Percentiles rank a stretch among this genome's conserved stretches.
Conservation (phyloP, 139 green algal species). For the Desmodesmus armatus region DNA sequence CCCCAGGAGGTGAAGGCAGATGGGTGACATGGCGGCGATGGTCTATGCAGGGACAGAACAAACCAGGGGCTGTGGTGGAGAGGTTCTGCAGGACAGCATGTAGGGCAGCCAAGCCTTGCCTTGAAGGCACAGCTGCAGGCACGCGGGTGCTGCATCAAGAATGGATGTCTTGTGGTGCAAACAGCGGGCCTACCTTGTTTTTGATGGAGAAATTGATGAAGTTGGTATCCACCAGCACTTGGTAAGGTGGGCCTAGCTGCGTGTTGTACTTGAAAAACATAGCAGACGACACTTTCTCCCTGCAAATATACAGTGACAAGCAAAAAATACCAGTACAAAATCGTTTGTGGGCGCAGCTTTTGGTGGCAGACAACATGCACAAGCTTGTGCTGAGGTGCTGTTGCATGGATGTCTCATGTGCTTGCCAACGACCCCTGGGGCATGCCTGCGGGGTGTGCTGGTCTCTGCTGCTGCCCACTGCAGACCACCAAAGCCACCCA, state of each 20-base stretch:
- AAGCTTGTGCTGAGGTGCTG: constrained; percentile 6
- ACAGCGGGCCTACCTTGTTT: too few relatives aligned
- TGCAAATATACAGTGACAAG: constrained; percentile 51
- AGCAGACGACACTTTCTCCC: constrained; percentile 86
- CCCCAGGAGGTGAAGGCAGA: too few relatives aligned
- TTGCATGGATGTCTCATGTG: too few relatives aligned
- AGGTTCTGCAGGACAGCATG: too few relatives aligned
- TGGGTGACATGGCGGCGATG: too few relatives aligned
- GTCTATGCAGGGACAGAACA: too few relatives aligned
- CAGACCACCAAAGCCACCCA: too few relatives aligned
- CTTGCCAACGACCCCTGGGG: too few relatives aligned
- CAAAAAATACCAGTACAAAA: too few relatives aligned
- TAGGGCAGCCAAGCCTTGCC: too few relatives aligned
- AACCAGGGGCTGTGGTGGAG: too few relatives aligned
- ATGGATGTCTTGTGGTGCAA: too few relatives aligned
- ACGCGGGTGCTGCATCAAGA: background rate
- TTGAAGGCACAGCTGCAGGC: background rate
- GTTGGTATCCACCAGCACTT: constrained; percentile 99
- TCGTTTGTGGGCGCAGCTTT: background rate
- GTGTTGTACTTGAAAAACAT: constrained; percentile 99
- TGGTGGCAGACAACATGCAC: background rate
- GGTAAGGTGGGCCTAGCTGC: constrained; percentile 97
- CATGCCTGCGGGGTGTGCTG: background rate
- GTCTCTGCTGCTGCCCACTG: background rate
- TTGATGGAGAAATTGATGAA: constrained; percentile 99